Conservation (phyloP, 805 yeast species). For the Candida sphagnicola region DNA sequence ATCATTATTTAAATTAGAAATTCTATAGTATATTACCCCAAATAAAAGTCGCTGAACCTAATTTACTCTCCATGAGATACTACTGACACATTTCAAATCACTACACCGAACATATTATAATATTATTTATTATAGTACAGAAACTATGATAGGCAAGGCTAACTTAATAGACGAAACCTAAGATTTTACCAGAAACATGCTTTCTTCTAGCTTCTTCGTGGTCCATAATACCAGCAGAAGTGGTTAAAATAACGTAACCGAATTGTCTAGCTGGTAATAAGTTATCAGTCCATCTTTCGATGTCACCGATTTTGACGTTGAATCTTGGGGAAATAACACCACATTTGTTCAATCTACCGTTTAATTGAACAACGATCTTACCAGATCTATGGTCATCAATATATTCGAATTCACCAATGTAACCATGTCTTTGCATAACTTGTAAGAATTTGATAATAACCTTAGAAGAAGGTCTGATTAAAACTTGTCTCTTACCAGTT, state of each 20-base stretch:
- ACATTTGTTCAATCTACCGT: slow-evolving; percentile 98
- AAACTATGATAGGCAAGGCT: neutral
- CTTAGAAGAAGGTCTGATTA: slow-evolving; percentile 97
- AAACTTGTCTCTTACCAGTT: slow-evolving; percentile 98
- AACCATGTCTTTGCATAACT: slow-evolving; percentile 98
- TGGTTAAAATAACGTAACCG: slow-evolving; percentile 96
- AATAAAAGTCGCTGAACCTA: no score
- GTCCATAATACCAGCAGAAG: slow-evolving; percentile 99
- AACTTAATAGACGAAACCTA: slow-evolving; percentile 90
- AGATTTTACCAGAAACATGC: slow-evolving; percentile 98
- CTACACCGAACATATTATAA: no score
- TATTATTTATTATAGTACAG: slow-evolving; percentile 1
- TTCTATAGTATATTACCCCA: no score
- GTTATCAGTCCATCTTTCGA: slow-evolving; percentile 98
- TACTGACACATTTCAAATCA: no score
- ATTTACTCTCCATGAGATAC: no score
- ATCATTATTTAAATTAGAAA: no score
- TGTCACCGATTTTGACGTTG: slow-evolving; percentile 92
- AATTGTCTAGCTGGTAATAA: slow-evolving; percentile 98
- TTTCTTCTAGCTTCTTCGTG: slow-evolving; percentile 99
- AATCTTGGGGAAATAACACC: slow-evolving; percentile 99
- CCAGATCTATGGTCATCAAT: slow-evolving; percentile 99
- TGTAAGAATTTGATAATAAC: slow-evolving; percentile 95
- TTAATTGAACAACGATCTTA: slow-evolving; percentile 92
- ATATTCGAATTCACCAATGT: slow-evolving; percentile 98